These are phyloP conservation scores for Rhodotorula toruloides DNA, from an alignment of 768 basidiomycete species.

Conservation along the genomic window DNA sequence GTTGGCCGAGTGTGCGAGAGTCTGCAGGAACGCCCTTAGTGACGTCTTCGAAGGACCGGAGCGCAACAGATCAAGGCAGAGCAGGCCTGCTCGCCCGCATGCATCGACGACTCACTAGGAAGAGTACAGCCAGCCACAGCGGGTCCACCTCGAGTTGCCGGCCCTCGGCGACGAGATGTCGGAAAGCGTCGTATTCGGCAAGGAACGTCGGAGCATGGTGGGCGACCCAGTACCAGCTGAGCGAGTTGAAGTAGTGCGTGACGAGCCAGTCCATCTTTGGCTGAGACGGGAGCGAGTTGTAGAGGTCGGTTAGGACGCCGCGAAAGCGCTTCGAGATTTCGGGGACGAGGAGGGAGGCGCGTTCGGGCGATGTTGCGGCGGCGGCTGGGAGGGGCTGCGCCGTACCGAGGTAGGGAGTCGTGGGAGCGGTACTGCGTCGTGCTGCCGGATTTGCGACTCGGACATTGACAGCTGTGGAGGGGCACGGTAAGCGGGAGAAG, in stretches of 20 bases:
- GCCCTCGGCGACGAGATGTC: constrained; percentile 6
- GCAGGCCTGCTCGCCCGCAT: neutral
- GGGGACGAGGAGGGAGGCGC: constrained; percentile 18
- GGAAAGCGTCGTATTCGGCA: constrained; percentile 29
- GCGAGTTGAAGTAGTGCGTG: neutral
- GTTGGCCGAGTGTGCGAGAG: constrained; percentile 16
- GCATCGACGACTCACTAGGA: neutral
- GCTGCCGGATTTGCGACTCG: constrained; percentile 2
- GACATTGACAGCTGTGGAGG: constrained; percentile 15
- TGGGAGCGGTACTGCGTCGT: neutral
- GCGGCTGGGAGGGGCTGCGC: neutral
- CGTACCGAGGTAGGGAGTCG: neutral
- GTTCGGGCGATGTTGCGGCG: neutral
- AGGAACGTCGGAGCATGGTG: constrained; percentile 26
- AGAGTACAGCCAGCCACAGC: constrained; percentile 15
- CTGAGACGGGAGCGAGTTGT: constrained; percentile 7
- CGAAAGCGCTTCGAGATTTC: constrained; percentile 14
- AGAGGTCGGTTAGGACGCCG: constrained; percentile 19
- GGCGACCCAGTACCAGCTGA: constrained; percentile 25
- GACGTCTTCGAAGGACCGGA: too few species aligned
- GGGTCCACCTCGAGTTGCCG: constrained; percentile 27
- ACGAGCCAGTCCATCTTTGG: constrained; percentile 25
- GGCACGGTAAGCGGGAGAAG: neutral
- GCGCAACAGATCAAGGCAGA: neutral
- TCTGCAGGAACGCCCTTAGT: neutral